A percentile compares a stretch with the other conserved stretches of the same genome.
These are phyloP conservation scores for Trichoderma polysporum DNA, from an alignment of 2,329 filamentous ascomycete genomes.

Conservation along the genomic window DNA sequence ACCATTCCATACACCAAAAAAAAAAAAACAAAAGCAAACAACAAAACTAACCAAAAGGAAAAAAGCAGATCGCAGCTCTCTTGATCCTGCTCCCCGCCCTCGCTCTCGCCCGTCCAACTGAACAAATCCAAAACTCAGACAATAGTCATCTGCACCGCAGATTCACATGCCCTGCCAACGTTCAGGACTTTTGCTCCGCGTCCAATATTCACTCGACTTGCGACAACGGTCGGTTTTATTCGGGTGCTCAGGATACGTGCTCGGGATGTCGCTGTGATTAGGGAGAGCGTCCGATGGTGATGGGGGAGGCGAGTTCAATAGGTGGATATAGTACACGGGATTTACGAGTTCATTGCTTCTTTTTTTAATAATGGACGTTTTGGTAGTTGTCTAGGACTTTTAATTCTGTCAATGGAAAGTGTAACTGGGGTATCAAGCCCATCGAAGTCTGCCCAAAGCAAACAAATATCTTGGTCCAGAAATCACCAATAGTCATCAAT, in stretches of 20 bases:
- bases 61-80: background rate
- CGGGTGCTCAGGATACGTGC: conserved; percentile 25
- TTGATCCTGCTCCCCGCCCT: conserved; percentile 2
- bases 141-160: conserved; percentile 18
- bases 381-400: background rate
- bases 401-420: background rate
- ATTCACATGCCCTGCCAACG: conserved; percentile 22
- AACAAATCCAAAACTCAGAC: conserved; percentile 5
- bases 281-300: background rate
- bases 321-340: background rate
- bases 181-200: conserved; percentile 26
- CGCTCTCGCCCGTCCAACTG: conserved; percentile 8
- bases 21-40: background rate
- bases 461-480: background rate
- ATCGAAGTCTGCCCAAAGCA: background rate
- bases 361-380: background rate
- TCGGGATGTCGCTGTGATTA: background rate
- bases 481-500: accelerated
- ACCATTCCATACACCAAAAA: background rate
- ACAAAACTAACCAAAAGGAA: background rate
- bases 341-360: background rate
- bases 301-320: too few relatives aligned
- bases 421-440: background rate
- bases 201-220: conserved; percentile 26
- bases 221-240: conserved; percentile 22